Percentiles rank a stretch among this genome's conserved stretches.
phyloP scores from a whole-genome alignment of 371 early-diverging fungal genomes.

The Amoeboaphelidium protococcarum region DNA sequence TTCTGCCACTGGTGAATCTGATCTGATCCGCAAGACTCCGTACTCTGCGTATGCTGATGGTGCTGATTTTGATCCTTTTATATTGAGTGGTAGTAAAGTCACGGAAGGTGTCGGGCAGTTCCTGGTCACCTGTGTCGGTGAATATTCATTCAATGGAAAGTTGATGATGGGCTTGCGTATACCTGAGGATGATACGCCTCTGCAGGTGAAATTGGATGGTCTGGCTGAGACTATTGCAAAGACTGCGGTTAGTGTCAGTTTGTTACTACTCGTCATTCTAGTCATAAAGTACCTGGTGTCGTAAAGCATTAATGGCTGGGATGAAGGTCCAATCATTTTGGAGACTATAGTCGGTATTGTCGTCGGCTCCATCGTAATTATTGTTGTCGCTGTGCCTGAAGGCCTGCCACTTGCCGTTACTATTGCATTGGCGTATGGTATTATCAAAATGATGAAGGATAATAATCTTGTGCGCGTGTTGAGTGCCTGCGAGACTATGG shows the following conservation, averaged over 20 bases:
- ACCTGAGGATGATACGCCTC: slow-evolving; percentile 55
- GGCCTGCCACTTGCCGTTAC: slow-evolving; percentile 94
- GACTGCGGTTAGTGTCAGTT: slow-evolving; percentile 48
- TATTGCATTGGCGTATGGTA: slow-evolving; percentile 75
- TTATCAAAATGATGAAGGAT: slow-evolving; percentile 42
- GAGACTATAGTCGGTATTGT: slow-evolving; percentile 37
- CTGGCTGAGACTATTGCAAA: slow-evolving; percentile 79
- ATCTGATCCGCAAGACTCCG: slow-evolving; percentile 38
- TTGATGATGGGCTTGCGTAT: slow-evolving; percentile 58
- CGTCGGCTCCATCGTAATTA: slow-evolving; percentile 34
- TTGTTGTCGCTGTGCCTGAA: slow-evolving; percentile 94
- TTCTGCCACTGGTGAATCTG: slow-evolving; percentile 72
- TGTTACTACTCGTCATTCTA: slow-evolving; percentile 45
- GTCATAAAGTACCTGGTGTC: slow-evolving; percentile 48
- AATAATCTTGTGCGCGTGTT: slow-evolving; percentile 78
- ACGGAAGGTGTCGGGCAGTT: slow-evolving; percentile 57
- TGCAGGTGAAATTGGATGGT: slow-evolving; percentile 56
- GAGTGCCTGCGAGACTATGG: slow-evolving; percentile 92
- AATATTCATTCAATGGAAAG: slow-evolving; percentile 42
- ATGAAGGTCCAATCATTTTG: slow-evolving; percentile 24
- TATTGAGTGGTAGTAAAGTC: slow-evolving; percentile 71
- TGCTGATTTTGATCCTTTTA: slow-evolving; percentile 46
- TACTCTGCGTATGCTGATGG: slow-evolving; percentile 18
- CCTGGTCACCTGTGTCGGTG: slow-evolving; percentile 64
- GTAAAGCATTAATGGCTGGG: slow-evolving; percentile 4